phyloP scores from a whole-genome alignment of 371 early-diverging fungal species.

The Apophysomyces sp. region DNA sequence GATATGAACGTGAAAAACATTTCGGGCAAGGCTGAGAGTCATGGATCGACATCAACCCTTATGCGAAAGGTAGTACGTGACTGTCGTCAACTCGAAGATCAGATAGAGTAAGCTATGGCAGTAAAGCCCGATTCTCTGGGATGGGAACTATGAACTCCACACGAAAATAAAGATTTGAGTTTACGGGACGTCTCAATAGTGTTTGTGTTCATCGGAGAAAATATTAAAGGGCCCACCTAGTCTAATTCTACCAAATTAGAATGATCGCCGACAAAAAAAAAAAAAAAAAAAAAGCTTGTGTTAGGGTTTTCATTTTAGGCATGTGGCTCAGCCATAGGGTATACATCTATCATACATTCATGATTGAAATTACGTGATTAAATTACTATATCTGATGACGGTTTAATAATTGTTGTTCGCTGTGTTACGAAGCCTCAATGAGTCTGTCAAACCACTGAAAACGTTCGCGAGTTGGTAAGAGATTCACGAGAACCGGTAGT shows the following conservation, averaged over 20 bases:
- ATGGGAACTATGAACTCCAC: too few relatives aligned
- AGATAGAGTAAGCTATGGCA: too few relatives aligned
- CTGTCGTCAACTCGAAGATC: too few relatives aligned
- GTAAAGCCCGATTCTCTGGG: too few relatives aligned
- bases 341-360: neutral
- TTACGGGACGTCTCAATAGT: too few relatives aligned
- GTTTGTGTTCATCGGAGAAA: too few relatives aligned
- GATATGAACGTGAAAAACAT: too few relatives aligned
- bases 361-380: neutral
- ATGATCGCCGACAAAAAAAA: neutral
- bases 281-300: neutral
- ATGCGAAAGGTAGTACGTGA: too few relatives aligned
- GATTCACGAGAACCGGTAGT: conserved; percentile 13
- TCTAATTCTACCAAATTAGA: neutral
- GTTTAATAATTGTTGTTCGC: neutral
- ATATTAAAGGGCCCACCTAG: too few relatives aligned
- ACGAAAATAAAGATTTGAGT: too few relatives aligned
- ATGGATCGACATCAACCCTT: too few relatives aligned
- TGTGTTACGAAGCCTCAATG: conserved; percentile 17
- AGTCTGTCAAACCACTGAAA: conserved; percentile 36
- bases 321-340: neutral
- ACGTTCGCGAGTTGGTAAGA: conserved; percentile 28
- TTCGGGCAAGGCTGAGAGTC: too few relatives aligned
- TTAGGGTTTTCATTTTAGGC: neutral
- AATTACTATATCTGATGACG: neutral